phyloP scores from a whole-genome alignment of 306 rosid species.

The Quercus suber region DNA sequence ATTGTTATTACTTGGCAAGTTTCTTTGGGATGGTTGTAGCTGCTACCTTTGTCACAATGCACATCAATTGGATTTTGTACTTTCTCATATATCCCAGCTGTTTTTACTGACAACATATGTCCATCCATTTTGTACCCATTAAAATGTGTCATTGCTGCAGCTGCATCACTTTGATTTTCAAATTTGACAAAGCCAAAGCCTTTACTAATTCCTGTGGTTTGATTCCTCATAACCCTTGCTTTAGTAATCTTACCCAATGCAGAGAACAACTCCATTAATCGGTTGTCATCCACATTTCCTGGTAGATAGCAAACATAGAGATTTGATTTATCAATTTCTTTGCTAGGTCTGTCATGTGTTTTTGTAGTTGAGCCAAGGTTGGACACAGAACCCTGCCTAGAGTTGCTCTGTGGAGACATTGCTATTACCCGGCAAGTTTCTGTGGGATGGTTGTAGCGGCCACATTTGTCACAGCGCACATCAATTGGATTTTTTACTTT shows the following conservation, averaged over 20 bases:
- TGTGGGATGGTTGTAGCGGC: not conserved
- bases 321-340: conserved; percentile 15
- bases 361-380: conserved; percentile 1
- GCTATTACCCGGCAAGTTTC: not conserved
- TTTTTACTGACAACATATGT: conserved; percentile 4
- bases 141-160: not conserved
- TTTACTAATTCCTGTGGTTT: conserved; percentile 12
- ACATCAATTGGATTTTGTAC: conserved; percentile 21
- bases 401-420: conserved; percentile 1
- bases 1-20: not conserved
- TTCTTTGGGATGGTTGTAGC: not conserved
- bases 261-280: conserved; percentile 22
- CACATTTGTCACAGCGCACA: not conserved
- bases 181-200: conserved; percentile 24
- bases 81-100: conserved; percentile 9
- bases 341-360: not conserved
- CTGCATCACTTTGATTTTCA: conserved; percentile 6
- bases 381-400: not conserved
- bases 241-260: conserved; percentile 22
- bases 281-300: conserved; percentile 1
- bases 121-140: conserved; percentile 25
- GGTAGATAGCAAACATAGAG: conserved; percentile 24
- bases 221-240: conserved; percentile 22
- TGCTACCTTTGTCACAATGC: not conserved
- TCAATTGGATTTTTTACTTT: conserved; percentile 17